Base-by-base conservation (phyloP, 768 basidiomycete genomes). In the Hericium alpestre region DNA sequence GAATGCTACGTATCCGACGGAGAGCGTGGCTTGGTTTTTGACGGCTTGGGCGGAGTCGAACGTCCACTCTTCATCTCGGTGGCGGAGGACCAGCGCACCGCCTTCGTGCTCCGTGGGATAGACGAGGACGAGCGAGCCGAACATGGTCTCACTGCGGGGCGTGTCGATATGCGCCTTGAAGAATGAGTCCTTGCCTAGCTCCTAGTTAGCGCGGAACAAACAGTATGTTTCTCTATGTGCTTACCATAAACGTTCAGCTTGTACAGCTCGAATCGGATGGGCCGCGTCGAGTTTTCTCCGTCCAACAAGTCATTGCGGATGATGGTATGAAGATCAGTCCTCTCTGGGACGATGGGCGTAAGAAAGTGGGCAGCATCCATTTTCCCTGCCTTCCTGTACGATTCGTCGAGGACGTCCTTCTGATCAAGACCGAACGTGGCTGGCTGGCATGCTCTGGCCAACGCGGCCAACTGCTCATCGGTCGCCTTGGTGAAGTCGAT, bases 351-450 rank as follows among this genome's bases (percentile, higher is more conserved):
- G 53, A n/a, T 67, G 3, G 64, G 67, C 2, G 67, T 65, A 0
- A 71, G 48, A 58, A 80, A 79, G 11, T 69, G 55, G 1, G 58
- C 40, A 0, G 56, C 48, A 47, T 76, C 74, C 61, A 79, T 60
- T 64, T 78, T 79, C 2, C 74, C 69, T 0, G 73, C 75, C 60
- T 76, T 77, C 15, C 78, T 68, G 59, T 78, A 79, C 7, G 69
- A 63, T 53, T 75, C 73, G 59, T 79, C 76, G 2, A 72, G 61
- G 0, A 76, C 71, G 40, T 74, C 67, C 43, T 74, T 53, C 11
- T 70, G 54, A 23, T 67, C 61, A 0, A 56, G 40, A 4, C 78
- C 76, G 52, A 76, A 78, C 1, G 73, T 67, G 3, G 75, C 76
- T 0, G 70, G 72, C 9, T 71, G 59, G 58, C 75, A 76, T 0